Percentiles rank a stretch among this genome's conserved stretches.
These are phyloP conservation scores for Manihot esculenta DNA, from an alignment of 441 rosid species.

Conservation along the genomic window DNA sequence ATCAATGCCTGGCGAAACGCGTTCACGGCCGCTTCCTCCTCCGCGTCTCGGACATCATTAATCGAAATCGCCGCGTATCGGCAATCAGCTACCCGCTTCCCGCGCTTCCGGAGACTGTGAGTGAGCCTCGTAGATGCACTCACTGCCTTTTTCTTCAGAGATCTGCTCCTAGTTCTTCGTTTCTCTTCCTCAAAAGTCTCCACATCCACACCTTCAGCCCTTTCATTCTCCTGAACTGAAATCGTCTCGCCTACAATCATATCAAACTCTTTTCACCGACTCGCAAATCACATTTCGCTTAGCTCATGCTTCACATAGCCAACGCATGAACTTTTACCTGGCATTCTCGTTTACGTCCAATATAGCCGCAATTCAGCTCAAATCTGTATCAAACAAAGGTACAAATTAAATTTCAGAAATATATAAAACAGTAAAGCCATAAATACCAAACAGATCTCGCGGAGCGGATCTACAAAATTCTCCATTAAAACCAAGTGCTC, in stretches of 20 bases:
- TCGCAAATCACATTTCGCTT: no score
- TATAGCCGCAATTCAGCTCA: not conserved
- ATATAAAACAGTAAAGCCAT: not conserved
- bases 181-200: constrained; percentile 71
- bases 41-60: constrained; percentile 74
- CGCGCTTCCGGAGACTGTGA: constrained; percentile 66
- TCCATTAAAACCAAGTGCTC: not conserved
- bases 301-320: no score
- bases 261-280: not conserved
- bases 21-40: constrained; percentile 70
- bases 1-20: constrained; percentile 65
- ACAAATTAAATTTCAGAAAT: not conserved
- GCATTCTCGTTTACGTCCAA: constrained; percentile 10
- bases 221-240: constrained; percentile 45
- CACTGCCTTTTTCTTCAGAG: constrained; percentile 71
- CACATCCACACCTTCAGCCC: constrained; percentile 41
- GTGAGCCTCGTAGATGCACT: constrained; percentile 70
- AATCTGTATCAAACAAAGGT: constrained; percentile 18
- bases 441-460: constrained; percentile 7
- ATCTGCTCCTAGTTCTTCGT: constrained; percentile 52
- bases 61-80: constrained; percentile 52
- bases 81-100: constrained; percentile 63
- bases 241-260: constrained; percentile 40
- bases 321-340: constrained; percentile 5
- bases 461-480: not conserved